Conservation (phyloP, 768 basidiomycete species). For the Trametes sanguinea region DNA sequence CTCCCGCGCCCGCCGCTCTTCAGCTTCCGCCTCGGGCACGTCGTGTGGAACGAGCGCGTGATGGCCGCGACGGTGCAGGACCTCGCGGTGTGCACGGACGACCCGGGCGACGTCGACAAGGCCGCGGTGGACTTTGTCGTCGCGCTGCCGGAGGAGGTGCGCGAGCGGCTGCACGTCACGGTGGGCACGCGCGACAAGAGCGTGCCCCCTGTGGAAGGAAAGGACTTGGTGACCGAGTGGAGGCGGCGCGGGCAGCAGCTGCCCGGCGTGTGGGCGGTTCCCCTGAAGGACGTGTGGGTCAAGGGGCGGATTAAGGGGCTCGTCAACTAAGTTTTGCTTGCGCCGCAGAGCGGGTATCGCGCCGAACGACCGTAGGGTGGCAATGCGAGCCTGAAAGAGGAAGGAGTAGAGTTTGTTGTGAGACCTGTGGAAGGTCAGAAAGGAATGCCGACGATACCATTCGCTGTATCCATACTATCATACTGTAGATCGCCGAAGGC, state of each 20-base stretch:
- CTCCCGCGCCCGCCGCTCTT: slow-evolving; percentile 52
- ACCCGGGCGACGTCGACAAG: slow-evolving; percentile 34
- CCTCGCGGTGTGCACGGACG: slow-evolving; percentile 41
- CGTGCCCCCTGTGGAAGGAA: slow-evolving; percentile 71
- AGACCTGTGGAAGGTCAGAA: background rate
- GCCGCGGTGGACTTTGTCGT: slow-evolving; percentile 50
- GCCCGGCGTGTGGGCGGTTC: slow-evolving; percentile 19
- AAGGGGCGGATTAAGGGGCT: slow-evolving; percentile 31
- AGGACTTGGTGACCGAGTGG: slow-evolving; percentile 60
- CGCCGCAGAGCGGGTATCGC: too few species aligned
- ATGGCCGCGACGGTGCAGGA: slow-evolving; percentile 80
- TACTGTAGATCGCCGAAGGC: background rate
- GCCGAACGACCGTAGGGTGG: too few species aligned
- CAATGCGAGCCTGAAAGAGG: background rate
- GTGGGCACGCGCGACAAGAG: slow-evolving; percentile 65
- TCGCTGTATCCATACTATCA: background rate
- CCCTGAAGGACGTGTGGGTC: slow-evolving; percentile 30
- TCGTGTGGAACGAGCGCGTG: slow-evolving; percentile 77
- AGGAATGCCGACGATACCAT: background rate
- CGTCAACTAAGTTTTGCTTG: background rate
- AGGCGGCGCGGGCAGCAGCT: slow-evolving; percentile 28
- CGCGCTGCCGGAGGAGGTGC: slow-evolving; percentile 47
- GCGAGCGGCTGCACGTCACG: slow-evolving; percentile 75
- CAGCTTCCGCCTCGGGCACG: slow-evolving; percentile 54
- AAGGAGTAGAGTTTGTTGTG: background rate